phyloP scores from a whole-genome alignment of 805 yeast genomes.

The Kregervanrija delftensis region DNA sequence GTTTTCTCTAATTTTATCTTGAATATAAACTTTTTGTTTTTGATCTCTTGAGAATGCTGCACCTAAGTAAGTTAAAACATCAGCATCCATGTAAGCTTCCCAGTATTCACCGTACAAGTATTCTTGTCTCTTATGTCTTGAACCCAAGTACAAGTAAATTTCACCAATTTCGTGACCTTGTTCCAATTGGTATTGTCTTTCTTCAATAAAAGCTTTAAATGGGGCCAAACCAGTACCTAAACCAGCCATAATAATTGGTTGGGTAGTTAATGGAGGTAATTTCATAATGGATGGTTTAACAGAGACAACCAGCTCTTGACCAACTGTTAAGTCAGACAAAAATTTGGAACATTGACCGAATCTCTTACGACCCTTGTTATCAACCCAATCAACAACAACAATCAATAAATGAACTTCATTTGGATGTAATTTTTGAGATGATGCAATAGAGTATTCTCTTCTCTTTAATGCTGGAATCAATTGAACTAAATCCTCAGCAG shows the following conservation, averaged over 20 bases:
- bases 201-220: conserved; percentile 95
- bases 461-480: conserved; percentile 85
- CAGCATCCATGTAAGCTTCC: conserved; percentile 94
- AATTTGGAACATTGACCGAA: conserved; percentile 93
- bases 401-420: conserved; percentile 85
- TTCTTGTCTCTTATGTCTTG: conserved; percentile 93
- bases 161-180: conserved; percentile 90
- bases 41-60: conserved; percentile 99
- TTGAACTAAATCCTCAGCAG: conserved; percentile 58
- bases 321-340: conserved; percentile 70
- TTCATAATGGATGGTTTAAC: conserved; percentile 98
- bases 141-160: conserved; percentile 80
- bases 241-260: conserved; percentile 95
- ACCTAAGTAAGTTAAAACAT: conserved; percentile 87
- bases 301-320: conserved; percentile 83
- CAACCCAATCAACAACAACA: conserved; percentile 96
- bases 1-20: conserved; percentile 81
- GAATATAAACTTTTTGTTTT: conserved; percentile 89
- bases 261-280: conserved; percentile 77
- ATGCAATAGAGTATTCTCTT: conserved; percentile 96
- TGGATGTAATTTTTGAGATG: conserved; percentile 88
- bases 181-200: conserved; percentile 85
- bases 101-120: conserved; percentile 93
- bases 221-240: conserved; percentile 98
- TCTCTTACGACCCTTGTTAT: conserved; percentile 75